phyloP scores from a whole-genome alignment of 1,284 basidiomycete species.

The Cutaneotrichosporon sp. region DNA sequence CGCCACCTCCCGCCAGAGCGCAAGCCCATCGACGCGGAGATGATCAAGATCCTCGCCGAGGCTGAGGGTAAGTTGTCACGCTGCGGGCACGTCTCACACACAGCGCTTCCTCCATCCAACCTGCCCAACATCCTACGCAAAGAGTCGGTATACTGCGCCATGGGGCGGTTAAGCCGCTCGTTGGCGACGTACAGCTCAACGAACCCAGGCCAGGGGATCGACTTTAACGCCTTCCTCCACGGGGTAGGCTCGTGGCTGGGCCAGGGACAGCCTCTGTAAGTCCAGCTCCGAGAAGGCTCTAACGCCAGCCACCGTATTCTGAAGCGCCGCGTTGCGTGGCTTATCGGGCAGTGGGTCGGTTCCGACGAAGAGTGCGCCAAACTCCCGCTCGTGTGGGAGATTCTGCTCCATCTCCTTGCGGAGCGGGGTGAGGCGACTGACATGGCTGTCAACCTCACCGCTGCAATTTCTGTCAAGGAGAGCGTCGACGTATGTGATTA shows the following conservation, averaged over 20 bases:
- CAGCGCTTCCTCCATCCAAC: conserved; percentile 51
- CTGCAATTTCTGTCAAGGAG: conserved; percentile 67
- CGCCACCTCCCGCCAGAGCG: conserved; percentile 52
- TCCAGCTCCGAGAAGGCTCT: conserved; percentile 4
- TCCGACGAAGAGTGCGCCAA: conserved; percentile 60
- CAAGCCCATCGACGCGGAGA: conserved; percentile 61
- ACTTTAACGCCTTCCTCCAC: conserved; percentile 37
- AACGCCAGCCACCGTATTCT: conserved; percentile 69
- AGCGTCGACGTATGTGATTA: conserved; percentile 67
- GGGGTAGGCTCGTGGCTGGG: conserved; percentile 35
- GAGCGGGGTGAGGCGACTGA: conserved; percentile 67
- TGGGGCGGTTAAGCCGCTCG: conserved; percentile 72
- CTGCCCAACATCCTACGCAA: conserved; percentile 66
- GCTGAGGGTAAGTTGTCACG: conserved; percentile 53
- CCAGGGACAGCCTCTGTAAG: conserved; percentile 36
- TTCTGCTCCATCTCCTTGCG: conserved; percentile 66
- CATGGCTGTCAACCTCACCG: conserved; percentile 72
- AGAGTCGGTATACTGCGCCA: conserved; percentile 81
- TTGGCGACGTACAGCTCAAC: conserved; percentile 45
- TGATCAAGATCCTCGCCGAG: conserved; percentile 58
- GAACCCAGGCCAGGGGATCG: conserved; percentile 21
- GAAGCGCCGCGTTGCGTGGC: conserved; percentile 82
- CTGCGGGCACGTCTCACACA: not conserved
- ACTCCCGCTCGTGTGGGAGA: conserved; percentile 67
- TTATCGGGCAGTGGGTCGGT: conserved; percentile 76